Conservation (phyloP, 2,329 filamentous ascomycete genomes). For the Beauveria sp. region DNA sequence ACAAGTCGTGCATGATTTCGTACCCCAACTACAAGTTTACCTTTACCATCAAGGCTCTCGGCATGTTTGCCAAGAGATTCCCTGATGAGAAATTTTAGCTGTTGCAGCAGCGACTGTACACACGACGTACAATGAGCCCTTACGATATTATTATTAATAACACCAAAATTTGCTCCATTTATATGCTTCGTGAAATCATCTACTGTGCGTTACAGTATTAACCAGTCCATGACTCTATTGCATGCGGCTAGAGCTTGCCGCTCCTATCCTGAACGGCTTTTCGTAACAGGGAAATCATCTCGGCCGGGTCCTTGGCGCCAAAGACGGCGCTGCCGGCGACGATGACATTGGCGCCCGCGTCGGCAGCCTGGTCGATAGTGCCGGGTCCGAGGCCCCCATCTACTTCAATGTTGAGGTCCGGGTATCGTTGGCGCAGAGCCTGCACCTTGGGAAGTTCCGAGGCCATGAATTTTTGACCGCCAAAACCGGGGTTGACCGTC, state of each 20-base stretch:
- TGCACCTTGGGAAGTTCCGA: conserved; percentile 90
- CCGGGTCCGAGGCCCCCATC: conserved; percentile 83
- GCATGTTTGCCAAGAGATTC: conserved; percentile 73
- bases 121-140: not conserved
- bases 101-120: not conserved
- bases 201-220: not conserved
- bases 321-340: conserved; percentile 96
- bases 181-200: not conserved
- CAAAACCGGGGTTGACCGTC: conserved; percentile 96
- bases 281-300: conserved; percentile 77
- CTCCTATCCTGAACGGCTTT: conserved; percentile 63
- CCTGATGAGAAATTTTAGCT: conserved; percentile 51
- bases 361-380: conserved; percentile 89
- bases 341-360: conserved; percentile 95
- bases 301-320: conserved; percentile 77
- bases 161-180: not conserved
- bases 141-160: not conserved
- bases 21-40: conserved; percentile 99
- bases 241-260: conserved; percentile 28
- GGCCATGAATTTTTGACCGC: conserved; percentile 97
- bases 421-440: conserved; percentile 75
- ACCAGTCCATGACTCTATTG: not conserved
- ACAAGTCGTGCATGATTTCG: conserved; percentile 98
- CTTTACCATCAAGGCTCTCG: conserved; percentile 88
- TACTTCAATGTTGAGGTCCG: conserved; percentile 92